Evolutionary conservation across 441 rosid genomes (phyloP), one percentile per base, ranked within the genome.

Genomic region (Melastoma candidum): DNA sequence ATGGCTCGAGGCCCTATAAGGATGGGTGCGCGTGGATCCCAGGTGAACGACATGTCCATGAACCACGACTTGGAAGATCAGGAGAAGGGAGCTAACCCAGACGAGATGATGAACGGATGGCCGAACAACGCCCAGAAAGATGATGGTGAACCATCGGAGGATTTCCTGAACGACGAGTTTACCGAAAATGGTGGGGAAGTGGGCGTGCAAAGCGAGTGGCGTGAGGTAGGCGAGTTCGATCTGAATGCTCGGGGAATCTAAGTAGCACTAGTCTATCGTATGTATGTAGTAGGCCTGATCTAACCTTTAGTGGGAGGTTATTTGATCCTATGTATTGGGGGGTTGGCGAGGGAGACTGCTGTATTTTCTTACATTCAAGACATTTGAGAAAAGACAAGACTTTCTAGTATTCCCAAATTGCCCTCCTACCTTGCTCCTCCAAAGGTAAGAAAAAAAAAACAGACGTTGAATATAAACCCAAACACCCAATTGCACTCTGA

Each of bases 81-180:
- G 58, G 75, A 75, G 13, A 88, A 77, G 8, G 59, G 64, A 36
- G 71, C 74, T 53, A 82, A 77, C 65, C 86, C 82, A 0, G 85
- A 89, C 17, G 96, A 81, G 73, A 81, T 93, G 87, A 81, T 85
- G 79, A 90, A 83, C 54, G 88, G 95, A 25, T 85, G 87, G 92
- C 83, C 81, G 61, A 77, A 59, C 64, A 86, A 77, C 64, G 56
- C 58, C 2, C 82, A 73, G 69, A 74, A 85, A 76, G 96, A 89
- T 3, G 96, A 93, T 27, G 86, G 77, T 77, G 97, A 93, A 54
- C 89, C 95, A 8, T 80, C 84, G 1, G 90, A 93, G 54, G 88
- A 86, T 75, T 93, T 89, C 77, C 77, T 89, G 74, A 93, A 86
- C 36, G 88, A 89, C 49, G 96, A 86, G 49, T 97, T 86, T 69